Conservation (phyloP, 257 asterid genomes). For the Echium plantagineum region DNA sequence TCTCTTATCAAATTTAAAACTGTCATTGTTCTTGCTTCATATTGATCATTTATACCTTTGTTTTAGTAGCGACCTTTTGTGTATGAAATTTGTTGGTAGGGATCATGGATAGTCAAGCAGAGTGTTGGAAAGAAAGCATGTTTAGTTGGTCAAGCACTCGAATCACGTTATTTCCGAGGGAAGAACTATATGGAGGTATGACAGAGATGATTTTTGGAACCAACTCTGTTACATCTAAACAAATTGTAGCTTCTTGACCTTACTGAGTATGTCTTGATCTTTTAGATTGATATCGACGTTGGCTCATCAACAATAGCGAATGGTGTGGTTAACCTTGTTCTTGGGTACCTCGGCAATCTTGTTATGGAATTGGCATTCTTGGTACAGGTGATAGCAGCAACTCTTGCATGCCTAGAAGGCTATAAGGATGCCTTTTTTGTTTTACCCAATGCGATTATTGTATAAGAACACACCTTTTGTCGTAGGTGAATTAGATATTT, state of each 20-base stretch:
- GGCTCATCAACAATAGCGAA: slow-evolving; percentile 90
- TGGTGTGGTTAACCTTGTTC: slow-evolving; percentile 82
- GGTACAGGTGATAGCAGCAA: slow-evolving; percentile 38
- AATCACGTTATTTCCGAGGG: slow-evolving; percentile 62
- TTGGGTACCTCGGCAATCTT: slow-evolving; percentile 73
- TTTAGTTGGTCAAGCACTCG: slow-evolving; percentile 85
- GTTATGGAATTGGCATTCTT: slow-evolving; percentile 87
- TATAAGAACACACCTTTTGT: too few species aligned
- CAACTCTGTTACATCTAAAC: neutral
- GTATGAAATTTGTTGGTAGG: slow-evolving; percentile 24
- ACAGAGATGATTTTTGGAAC: neutral
- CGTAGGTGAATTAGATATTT: too few species aligned
- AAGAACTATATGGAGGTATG: slow-evolving; percentile 86
- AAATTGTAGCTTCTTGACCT: neutral
- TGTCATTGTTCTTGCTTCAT: too few species aligned
- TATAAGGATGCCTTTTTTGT: too few species aligned
- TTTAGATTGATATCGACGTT: slow-evolving; percentile 65
- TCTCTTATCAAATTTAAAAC: neutral
- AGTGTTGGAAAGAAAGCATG: slow-evolving; percentile 96
- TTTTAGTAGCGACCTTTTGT: too few species aligned
- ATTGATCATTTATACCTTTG: neutral
- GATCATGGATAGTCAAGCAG: slow-evolving; percentile 97
- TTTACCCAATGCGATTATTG: too few species aligned
- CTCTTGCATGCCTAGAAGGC: too few species aligned
- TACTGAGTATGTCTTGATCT: neutral